Evolutionary conservation across 2,329 filamentous ascomycete genomes (phyloP).

Genomic region (Domatiomyces catenatus): DNA sequence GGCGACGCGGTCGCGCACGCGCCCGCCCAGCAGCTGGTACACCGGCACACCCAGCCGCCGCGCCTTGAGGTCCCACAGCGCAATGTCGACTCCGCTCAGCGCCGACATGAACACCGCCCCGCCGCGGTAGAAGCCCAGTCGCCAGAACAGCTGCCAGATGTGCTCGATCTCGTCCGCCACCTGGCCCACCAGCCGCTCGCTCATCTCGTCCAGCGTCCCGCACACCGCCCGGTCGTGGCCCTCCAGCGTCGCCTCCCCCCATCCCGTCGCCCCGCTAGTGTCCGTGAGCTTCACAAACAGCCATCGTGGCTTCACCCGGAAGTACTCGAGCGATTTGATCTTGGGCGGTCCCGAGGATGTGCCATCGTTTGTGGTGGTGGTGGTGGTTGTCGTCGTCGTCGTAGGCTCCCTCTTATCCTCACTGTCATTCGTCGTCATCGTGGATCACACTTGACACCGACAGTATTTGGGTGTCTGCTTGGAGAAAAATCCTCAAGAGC

Average conservation of each 20-base stretch:
- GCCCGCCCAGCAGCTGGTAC: slow-evolving; percentile 59
- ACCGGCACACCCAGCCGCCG: slow-evolving; percentile 50
- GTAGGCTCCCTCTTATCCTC: too few species aligned
- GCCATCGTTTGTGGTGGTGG: neutral
- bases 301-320: slow-evolving; percentile 60
- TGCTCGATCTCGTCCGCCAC: slow-evolving; percentile 69
- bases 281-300: slow-evolving; percentile 64
- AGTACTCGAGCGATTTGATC: slow-evolving; percentile 55
- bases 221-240: slow-evolving; percentile 61
- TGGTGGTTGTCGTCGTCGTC: too few species aligned
- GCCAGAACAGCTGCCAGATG: slow-evolving; percentile 53
- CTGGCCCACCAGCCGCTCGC: slow-evolving; percentile 45
- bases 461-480: neutral
- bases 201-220: slow-evolving; percentile 54
- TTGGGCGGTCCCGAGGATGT: slow-evolving; percentile 3
- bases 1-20: slow-evolving; percentile 49
- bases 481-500: neutral
- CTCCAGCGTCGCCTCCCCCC: slow-evolving; percentile 62
- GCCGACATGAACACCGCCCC: slow-evolving; percentile 71
- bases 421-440: neutral
- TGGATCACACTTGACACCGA: neutral
- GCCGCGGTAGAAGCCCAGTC: slow-evolving; percentile 59
- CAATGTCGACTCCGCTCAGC: slow-evolving; percentile 62
- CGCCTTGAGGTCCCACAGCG: slow-evolving; percentile 63
- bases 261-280: slow-evolving; percentile 47